Evolutionary conservation across 1,139 yeast genomes (phyloP), one percentile per base, ranked within the genome.

Genomic region (Yamadazyma friedrichii): DNA sequence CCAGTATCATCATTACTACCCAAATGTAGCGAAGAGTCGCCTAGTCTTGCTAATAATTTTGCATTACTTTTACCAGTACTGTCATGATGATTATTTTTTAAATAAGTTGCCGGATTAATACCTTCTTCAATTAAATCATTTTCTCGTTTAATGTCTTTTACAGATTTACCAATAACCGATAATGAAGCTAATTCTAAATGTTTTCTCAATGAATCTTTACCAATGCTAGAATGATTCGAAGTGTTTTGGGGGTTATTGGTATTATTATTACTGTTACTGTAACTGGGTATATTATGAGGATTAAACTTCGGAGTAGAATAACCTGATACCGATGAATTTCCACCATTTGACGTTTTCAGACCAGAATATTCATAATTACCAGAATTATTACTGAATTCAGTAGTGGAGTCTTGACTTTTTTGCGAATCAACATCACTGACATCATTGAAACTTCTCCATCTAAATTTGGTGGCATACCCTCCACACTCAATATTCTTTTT

Each of bases 391-490:
- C 9, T 27, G n/a, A 27, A 27, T 11, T 27, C 30, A 27, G 9
- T 33, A 9, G 4, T 13, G 5, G 20, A 26, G 27, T 27, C 25
- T 6, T 8, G 24, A 16, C 31, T 15, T 26, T 27, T 34, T 6
- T 6, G 16, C 2, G 35, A 24, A 15, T 33, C 35, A 15, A 10
- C 9, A 24, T 33, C 35, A 24, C 20, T 15, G 11, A 10, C 28
- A 16, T 58, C 64, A 31, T 65, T 61, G 44, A 80, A 81, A 8
- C 78, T 66, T 49, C 78, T 67, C 88, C 88, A 82, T 53, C 79
- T 79, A 63, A 78, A 82, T 39, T 72, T 73, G 24, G 78, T 78
- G 3, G 82, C 79, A 52, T 82, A 82, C 1, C 88, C 88, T 6
- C 56, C 58, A 50, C 76, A 71, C 9, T 46, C 50, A 13, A 59